These are phyloP conservation scores for Pichia cactophila DNA, from an alignment of 1,139 yeast genomes.

Conservation along the genomic window DNA sequence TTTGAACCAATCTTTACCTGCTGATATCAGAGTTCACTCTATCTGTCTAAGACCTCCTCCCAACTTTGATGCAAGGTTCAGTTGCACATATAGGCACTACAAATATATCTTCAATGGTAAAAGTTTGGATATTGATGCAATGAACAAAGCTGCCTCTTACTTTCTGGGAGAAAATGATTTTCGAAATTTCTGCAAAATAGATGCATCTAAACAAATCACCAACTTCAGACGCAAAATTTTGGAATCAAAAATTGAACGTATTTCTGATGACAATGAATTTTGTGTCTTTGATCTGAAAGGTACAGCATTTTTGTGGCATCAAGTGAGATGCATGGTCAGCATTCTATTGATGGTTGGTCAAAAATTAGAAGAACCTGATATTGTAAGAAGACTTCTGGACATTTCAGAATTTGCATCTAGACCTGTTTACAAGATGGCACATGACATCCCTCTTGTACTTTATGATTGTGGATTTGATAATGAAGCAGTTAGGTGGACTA, in stretches of 20 bases:
- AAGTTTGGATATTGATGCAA: slow-evolving; percentile 52
- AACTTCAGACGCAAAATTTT: slow-evolving; percentile 58
- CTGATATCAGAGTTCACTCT: slow-evolving; percentile 76
- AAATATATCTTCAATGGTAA: slow-evolving; percentile 60
- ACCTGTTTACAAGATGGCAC: slow-evolving; percentile 86
- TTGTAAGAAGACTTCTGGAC: slow-evolving; percentile 56
- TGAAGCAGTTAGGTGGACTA: slow-evolving; percentile 55
- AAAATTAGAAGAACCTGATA: slow-evolving; percentile 50
- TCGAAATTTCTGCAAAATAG: slow-evolving; percentile 88
- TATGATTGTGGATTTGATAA: slow-evolving; percentile 76
- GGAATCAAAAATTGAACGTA: slow-evolving; percentile 41
- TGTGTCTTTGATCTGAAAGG: slow-evolving; percentile 78
- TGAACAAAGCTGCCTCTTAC: slow-evolving; percentile 61
- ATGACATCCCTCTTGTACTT: slow-evolving; percentile 81
- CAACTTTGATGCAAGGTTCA: slow-evolving; percentile 86
- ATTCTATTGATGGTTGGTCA: slow-evolving; percentile 77
- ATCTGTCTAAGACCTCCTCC: slow-evolving; percentile 76
- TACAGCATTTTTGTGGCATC: slow-evolving; percentile 95
- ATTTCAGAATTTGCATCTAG: slow-evolving; percentile 51
- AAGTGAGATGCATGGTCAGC: slow-evolving; percentile 93
- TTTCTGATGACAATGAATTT: slow-evolving; percentile 30
- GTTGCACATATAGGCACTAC: slow-evolving; percentile 78
- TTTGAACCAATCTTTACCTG: slow-evolving; percentile 70
- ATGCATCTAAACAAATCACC: slow-evolving; percentile 86
- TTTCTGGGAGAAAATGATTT: slow-evolving; percentile 82